Conservation (phyloP, 1,139 yeast species). For the Blastobotrys illinoisensis region DNA sequence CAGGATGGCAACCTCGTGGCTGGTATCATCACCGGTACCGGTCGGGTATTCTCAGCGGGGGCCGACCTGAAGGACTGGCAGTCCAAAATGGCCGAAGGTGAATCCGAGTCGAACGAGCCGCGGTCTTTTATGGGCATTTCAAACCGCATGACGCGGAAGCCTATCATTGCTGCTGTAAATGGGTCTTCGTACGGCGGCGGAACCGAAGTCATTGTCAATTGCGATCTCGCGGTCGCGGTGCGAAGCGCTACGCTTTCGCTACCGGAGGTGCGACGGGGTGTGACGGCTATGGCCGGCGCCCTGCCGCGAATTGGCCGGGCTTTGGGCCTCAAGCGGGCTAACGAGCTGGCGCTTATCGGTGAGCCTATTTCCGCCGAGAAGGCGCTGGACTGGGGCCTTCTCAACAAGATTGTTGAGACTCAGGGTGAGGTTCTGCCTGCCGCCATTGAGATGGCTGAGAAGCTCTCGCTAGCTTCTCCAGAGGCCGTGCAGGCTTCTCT, state of each 20-base stretch:
- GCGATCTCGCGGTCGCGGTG: slow-evolving; percentile 31
- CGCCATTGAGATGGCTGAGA: slow-evolving; percentile 26
- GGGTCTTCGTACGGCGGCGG: slow-evolving; percentile 33
- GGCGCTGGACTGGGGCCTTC: slow-evolving; percentile 29
- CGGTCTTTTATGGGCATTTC: slow-evolving; percentile 30
- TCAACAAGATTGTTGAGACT: slow-evolving; percentile 25
- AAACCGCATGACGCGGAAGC: slow-evolving; percentile 27
- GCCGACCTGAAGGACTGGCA: slow-evolving; percentile 30
- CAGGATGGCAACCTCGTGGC: slow-evolving; percentile 22
- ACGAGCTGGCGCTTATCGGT: slow-evolving; percentile 29
- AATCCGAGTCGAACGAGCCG: slow-evolving; percentile 2
- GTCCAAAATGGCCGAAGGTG: slow-evolving; percentile 3
- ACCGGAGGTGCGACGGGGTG: slow-evolving; percentile 33
- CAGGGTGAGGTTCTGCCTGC: slow-evolving; percentile 24
- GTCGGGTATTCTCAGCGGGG: slow-evolving; percentile 30
- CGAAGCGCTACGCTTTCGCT: slow-evolving; percentile 25
- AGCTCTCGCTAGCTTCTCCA: slow-evolving; percentile 27
- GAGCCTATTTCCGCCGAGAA: slow-evolving; percentile 28
- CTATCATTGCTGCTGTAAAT: slow-evolving; percentile 31
- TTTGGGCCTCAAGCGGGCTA: slow-evolving; percentile 28
- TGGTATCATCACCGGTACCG: slow-evolving; percentile 30
- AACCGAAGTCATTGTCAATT: slow-evolving; percentile 30
- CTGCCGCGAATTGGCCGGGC: slow-evolving; percentile 28
- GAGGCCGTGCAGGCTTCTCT: slow-evolving; percentile 28
- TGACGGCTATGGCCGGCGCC: slow-evolving; percentile 32